Evolutionary conservation across 2,329 filamentous ascomycete genomes (phyloP).

Genomic region (Pseudocercospora musae): DNA sequence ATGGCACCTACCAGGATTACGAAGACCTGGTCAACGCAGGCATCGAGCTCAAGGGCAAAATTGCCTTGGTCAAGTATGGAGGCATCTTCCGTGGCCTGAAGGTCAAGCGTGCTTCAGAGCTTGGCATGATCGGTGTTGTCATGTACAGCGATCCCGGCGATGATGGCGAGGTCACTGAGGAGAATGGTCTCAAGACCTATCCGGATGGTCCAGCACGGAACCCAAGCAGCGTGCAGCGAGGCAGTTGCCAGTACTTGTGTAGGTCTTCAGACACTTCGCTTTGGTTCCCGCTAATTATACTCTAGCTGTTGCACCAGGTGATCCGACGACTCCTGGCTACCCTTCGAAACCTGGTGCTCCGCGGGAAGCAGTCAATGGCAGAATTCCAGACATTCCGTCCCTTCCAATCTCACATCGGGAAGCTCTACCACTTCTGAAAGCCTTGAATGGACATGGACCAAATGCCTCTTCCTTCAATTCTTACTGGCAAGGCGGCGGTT

Average conservation of each 20-base stretch:
- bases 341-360: constrained; percentile 87
- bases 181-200: constrained; percentile 75
- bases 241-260: constrained; percentile 66
- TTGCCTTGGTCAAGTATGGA: constrained; percentile 83
- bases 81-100: constrained; percentile 85
- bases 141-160: constrained; percentile 88
- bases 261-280: constrained; percentile 16
- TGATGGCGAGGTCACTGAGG: constrained; percentile 76
- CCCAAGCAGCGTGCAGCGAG: constrained; percentile 84
- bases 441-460: constrained; percentile 84
- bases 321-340: constrained; percentile 92
- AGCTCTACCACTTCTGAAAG: constrained; percentile 80
- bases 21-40: constrained; percentile 75
- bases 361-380: constrained; percentile 64
- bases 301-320: constrained; percentile 57
- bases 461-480: constrained; percentile 69
- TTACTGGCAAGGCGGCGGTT: constrained; percentile 64
- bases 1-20: constrained; percentile 81
- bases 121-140: constrained; percentile 81
- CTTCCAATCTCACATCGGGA: constrained; percentile 86
- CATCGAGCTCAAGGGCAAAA: constrained; percentile 75
- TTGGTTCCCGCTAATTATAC: background rate
- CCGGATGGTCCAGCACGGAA: constrained; percentile 84
- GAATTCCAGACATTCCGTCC: constrained; percentile 82
- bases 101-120: constrained; percentile 84